Evolutionary conservation across 768 basidiomycete species (phyloP).

Genomic region (Naematelia encephala): DNA sequence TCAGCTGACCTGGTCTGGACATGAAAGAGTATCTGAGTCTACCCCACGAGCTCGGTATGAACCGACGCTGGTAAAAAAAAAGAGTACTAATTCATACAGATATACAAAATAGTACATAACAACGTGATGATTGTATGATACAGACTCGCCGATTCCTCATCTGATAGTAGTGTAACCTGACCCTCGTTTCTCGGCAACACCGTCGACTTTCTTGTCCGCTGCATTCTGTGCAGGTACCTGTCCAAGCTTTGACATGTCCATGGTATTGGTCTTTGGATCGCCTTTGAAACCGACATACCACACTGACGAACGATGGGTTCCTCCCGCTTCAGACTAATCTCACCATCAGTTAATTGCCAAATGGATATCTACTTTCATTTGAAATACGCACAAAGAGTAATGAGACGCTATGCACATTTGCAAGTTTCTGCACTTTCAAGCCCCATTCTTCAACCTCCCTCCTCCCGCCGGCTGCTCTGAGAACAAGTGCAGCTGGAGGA

Average conservation of each 20-base stretch:
- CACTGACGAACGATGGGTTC: constrained; percentile 21
- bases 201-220: constrained; percentile 60
- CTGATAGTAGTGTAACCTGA: constrained; percentile 49
- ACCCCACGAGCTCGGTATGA: too few relatives aligned
- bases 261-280: constrained; percentile 33
- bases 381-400: constrained; percentile 42
- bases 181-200: constrained; percentile 48
- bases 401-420: constrained; percentile 46
- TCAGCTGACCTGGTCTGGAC: too few relatives aligned
- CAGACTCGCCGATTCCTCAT: constrained; percentile 11
- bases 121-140: not conserved
- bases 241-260: constrained; percentile 58
- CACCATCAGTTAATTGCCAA: not conserved
- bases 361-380: too few relatives aligned
- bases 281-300: constrained; percentile 46
- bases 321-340: constrained; percentile 34
- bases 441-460: constrained; percentile 50
- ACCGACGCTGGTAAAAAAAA: too few relatives aligned
- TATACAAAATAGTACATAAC: not conserved
- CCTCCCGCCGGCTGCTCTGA: constrained; percentile 30
- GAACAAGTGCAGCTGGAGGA: constrained; percentile 5
- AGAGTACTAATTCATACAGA: not conserved
- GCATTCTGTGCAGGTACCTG: constrained; percentile 73
- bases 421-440: constrained; percentile 49
- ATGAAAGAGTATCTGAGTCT: too few relatives aligned